Evolutionary conservation across 2,329 filamentous ascomycete genomes (phyloP).

Genomic region (Colletotrichum tropicale): DNA sequence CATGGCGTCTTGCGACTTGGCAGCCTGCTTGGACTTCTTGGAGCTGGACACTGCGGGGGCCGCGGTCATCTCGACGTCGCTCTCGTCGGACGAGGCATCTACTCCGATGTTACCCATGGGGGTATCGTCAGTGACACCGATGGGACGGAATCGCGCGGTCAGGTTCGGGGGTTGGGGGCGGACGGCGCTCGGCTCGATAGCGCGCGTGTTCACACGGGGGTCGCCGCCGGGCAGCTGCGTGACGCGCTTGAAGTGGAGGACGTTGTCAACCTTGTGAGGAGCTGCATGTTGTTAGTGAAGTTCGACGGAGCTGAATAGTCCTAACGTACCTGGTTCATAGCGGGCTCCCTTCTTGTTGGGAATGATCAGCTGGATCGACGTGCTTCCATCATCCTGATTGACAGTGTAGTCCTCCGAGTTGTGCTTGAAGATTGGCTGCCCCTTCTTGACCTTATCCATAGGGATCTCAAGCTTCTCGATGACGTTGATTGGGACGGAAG

Average conservation of each 20-base stretch:
- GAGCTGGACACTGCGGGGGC: constrained; percentile 32
- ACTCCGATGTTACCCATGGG: constrained; percentile 41
- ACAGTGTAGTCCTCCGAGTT: constrained; percentile 68
- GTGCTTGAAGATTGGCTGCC: constrained; percentile 63
- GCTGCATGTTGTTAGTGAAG: constrained; percentile 21
- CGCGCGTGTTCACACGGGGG: constrained; percentile 37
- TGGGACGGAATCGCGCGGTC: constrained; percentile 69
- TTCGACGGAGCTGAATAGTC: neutral
- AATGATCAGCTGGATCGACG: constrained; percentile 64
- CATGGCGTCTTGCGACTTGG: constrained; percentile 27
- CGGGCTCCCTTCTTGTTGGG: constrained; percentile 59
- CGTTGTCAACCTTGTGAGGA: constrained; percentile 55
- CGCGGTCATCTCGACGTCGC: constrained; percentile 49
- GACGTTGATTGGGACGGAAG: constrained; percentile 70
- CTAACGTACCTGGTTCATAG: constrained; percentile 57
- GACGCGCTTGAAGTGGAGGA: constrained; percentile 69
- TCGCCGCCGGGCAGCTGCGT: constrained; percentile 56
- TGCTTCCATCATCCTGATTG: constrained; percentile 49
- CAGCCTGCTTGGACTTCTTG: constrained; percentile 37
- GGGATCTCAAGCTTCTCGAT: constrained; percentile 69
- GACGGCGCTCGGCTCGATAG: constrained; percentile 49
- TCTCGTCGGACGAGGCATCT: constrained; percentile 46
- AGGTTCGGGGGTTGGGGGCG: constrained; percentile 72
- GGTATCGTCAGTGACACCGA: constrained; percentile 53
- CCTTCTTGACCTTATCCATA: constrained; percentile 57